Percentiles rank a stretch among this genome's conserved stretches.
These are phyloP conservation scores for Wickerhamomyces subpelliculosus DNA, from an alignment of 805 yeast species.

Conservation along the genomic window DNA sequence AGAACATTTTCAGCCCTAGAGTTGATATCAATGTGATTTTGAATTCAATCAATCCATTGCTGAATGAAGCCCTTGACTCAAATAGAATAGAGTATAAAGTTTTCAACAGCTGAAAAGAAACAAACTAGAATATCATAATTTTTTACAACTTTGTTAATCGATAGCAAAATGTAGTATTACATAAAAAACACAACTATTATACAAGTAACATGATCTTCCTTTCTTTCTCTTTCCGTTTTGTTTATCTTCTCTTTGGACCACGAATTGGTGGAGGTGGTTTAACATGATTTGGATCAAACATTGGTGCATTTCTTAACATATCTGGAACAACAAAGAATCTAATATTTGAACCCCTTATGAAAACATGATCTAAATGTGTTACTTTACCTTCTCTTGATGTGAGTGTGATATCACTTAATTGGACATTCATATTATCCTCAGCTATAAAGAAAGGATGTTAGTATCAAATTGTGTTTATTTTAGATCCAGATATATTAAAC, in stretches of 20 bases:
- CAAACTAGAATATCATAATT: too few relatives aligned
- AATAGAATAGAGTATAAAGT: constrained; percentile 16
- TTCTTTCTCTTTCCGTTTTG: too few relatives aligned
- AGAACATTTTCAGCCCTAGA: constrained; percentile 6
- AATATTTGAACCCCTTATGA: constrained; percentile 86
- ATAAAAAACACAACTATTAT: too few relatives aligned
- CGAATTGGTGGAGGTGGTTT: constrained; percentile 70
- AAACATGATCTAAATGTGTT: constrained; percentile 74
- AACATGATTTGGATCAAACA: constrained; percentile 56
- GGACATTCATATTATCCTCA: constrained; percentile 94
- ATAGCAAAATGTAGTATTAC: too few relatives aligned
- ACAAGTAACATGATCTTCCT: background rate
- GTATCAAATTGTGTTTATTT: background rate
- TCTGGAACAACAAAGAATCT: constrained; percentile 85
- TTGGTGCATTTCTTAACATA: constrained; percentile 79
- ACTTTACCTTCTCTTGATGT: constrained; percentile 74
- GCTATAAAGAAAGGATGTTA: constrained; percentile 12
- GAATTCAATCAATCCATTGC: constrained; percentile 7
- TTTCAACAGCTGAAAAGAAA: too few relatives aligned
- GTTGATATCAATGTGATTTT: constrained; percentile 1
- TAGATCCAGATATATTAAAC: constrained; percentile 1
- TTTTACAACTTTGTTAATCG: too few relatives aligned
- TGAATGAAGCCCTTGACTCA: constrained; percentile 15
- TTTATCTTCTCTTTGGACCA: constrained; percentile 40
- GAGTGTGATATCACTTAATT: constrained; percentile 71